Percentiles rank a stretch among this genome's conserved stretches.
Conservation (phyloP, 805 yeast genomes). For the Metschnikowia arizonensis region DNA sequence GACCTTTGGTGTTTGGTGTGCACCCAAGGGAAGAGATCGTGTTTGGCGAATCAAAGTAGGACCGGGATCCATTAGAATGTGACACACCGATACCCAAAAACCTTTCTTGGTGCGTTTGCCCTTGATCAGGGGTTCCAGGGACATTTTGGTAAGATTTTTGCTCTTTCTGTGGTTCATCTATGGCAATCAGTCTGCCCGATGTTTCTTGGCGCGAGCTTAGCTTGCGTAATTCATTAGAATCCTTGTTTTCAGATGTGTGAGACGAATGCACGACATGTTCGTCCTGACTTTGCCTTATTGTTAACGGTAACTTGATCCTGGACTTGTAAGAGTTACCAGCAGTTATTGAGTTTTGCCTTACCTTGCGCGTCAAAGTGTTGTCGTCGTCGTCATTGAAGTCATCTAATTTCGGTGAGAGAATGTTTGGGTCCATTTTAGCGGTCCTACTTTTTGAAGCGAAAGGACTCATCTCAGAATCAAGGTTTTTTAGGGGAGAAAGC, state of each 20-base stretch:
- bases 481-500: neutral
- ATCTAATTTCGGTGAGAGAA: neutral
- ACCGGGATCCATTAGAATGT: neutral
- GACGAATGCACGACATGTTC: neutral
- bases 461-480: neutral
- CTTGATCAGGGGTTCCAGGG: slow-evolving; percentile 2
- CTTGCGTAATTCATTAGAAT: neutral
- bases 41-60: slow-evolving; percentile 4
- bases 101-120: neutral
- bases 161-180: neutral
- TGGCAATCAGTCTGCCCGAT: neutral
- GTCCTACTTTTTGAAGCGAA: neutral
- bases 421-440: neutral
- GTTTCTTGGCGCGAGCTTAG: neutral
- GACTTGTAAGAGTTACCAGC: slow-evolving; percentile 30
- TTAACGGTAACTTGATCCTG: slow-evolving; percentile 31
- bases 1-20: slow-evolving; percentile 1
- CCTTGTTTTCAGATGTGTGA: neutral
- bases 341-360: slow-evolving; percentile 20
- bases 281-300: slow-evolving; percentile 11
- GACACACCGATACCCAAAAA: neutral
- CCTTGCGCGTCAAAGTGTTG: neutral
- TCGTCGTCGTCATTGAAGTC: neutral
- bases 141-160: neutral
- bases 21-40: slow-evolving; percentile 1